Conservation (phyloP, 495 filamentous ascomycete genomes). For the Xylaria cubensis region DNA sequence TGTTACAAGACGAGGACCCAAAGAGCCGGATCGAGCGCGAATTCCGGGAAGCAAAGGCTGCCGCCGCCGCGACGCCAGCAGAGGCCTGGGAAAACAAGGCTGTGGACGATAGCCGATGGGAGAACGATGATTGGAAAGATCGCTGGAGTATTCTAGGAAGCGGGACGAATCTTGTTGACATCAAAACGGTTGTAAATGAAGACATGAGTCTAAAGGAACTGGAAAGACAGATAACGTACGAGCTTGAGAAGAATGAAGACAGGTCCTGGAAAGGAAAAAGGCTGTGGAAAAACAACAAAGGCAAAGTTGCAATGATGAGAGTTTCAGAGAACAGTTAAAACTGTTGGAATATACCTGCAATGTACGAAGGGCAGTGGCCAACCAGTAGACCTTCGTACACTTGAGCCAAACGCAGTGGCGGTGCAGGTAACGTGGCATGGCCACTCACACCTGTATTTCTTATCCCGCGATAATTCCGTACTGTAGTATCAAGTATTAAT, state of each 20-base stretch:
- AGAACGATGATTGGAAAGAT: slow-evolving; percentile 18
- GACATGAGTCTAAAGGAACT: slow-evolving; percentile 4
- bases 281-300: slow-evolving; percentile 6
- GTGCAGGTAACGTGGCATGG: no score
- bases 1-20: neutral
- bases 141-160: slow-evolving; percentile 16
- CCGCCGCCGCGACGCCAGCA: neutral
- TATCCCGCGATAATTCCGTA: no score
- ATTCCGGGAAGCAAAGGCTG: slow-evolving; percentile 7
- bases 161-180: neutral
- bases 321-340: no score
- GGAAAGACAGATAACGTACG: slow-evolving; percentile 4
- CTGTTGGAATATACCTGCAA: no score
- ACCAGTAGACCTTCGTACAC: no score
- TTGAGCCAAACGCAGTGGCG: no score
- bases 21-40: neutral
- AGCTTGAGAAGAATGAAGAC: slow-evolving; percentile 22
- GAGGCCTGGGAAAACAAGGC: slow-evolving; percentile 11
- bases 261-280: slow-evolving; percentile 13
- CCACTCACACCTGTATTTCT: no score
- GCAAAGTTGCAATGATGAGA: slow-evolving; percentile 4
- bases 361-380: no score
- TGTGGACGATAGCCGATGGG: neutral
- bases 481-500: no score
- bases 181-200: slow-evolving; percentile 11